A percentile compares a stretch with the other conserved stretches of the same genome.
phyloP scores from a whole-genome alignment of 768 basidiomycete species.

The Naganishia antarctica region DNA sequence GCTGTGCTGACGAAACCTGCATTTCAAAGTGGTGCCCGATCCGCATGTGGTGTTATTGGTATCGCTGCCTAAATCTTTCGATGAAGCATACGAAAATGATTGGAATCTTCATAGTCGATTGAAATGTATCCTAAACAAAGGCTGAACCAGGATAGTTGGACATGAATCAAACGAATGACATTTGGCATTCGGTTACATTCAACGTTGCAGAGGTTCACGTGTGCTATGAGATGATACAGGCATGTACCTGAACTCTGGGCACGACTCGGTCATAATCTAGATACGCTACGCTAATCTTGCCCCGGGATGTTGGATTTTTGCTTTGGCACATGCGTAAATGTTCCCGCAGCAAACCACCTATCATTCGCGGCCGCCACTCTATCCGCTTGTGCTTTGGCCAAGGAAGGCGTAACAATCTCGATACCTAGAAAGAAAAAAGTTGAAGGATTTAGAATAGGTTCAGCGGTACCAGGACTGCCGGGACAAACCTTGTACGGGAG shows the following conservation, averaged over 20 bases:
- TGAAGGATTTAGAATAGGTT: neutral
- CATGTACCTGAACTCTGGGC: too few relatives aligned
- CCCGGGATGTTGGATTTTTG: constrained; percentile 43
- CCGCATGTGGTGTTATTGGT: constrained; percentile 81
- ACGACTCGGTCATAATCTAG: neutral
- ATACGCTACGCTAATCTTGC: constrained; percentile 24
- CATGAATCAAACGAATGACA: too few relatives aligned
- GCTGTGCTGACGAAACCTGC: neutral
- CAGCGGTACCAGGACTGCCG: neutral
- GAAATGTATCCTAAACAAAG: neutral
- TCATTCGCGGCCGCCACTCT: constrained; percentile 94
- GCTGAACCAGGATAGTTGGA: too few relatives aligned
- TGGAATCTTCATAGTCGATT: neutral
- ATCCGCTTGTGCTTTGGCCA: constrained; percentile 60
- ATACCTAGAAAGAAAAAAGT: constrained; percentile 58
- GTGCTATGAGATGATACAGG: too few relatives aligned
- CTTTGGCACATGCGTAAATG: constrained; percentile 49
- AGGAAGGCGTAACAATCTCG: constrained; percentile 78
- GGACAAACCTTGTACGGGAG: constrained; percentile 78
- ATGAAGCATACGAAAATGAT: neutral
- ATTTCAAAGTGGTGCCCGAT: constrained; percentile 52
- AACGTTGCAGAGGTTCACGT: too few relatives aligned
- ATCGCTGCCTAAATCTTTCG: constrained; percentile 32
- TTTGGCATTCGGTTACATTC: too few relatives aligned
- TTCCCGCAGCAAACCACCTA: constrained; percentile 75